A percentile compares a stretch with the other conserved stretches of the same genome.
These are phyloP conservation scores for Avena atlantica DNA, from an alignment of 176 grass and related monocot genomes.

Conservation along the genomic window DNA sequence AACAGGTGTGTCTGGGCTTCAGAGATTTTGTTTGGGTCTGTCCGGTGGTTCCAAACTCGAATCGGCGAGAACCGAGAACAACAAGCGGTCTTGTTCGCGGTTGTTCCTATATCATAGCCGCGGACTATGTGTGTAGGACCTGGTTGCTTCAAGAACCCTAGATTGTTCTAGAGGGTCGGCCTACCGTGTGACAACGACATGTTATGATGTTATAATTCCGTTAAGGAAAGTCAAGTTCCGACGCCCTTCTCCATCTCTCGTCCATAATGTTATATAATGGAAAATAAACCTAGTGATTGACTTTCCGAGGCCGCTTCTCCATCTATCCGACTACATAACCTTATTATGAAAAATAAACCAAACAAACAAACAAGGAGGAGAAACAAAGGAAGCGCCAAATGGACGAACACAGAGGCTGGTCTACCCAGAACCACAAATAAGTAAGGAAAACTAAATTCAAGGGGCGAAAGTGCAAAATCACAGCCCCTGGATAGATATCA, in stretches of 20 bases:
- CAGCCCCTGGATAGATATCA: too few relatives aligned
- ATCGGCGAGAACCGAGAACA: too few relatives aligned
- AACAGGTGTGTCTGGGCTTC: too few relatives aligned
- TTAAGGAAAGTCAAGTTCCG: background rate
- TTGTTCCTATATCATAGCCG: too few relatives aligned
- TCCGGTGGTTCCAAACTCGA: too few relatives aligned
- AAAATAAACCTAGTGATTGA: background rate
- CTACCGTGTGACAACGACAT: background rate
- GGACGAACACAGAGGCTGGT: background rate
- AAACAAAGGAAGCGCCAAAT: background rate
- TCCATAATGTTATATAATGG: background rate
- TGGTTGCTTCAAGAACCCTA: too few relatives aligned
- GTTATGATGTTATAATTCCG: background rate
- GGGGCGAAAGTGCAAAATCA: constrained; percentile 16
- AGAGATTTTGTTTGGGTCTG: too few relatives aligned
- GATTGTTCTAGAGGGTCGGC: background rate
- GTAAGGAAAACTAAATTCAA: background rate
- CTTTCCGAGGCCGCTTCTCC: background rate
- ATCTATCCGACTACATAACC: background rate
- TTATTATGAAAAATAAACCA: background rate
- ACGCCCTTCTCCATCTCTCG: background rate
- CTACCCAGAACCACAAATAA: too few relatives aligned
- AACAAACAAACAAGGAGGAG: background rate
- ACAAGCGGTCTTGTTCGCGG: too few relatives aligned
- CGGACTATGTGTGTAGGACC: too few relatives aligned